Evolutionary conservation across 192 early-diverging fungal genomes (phyloP).

Genomic region (Backusella circina): DNA sequence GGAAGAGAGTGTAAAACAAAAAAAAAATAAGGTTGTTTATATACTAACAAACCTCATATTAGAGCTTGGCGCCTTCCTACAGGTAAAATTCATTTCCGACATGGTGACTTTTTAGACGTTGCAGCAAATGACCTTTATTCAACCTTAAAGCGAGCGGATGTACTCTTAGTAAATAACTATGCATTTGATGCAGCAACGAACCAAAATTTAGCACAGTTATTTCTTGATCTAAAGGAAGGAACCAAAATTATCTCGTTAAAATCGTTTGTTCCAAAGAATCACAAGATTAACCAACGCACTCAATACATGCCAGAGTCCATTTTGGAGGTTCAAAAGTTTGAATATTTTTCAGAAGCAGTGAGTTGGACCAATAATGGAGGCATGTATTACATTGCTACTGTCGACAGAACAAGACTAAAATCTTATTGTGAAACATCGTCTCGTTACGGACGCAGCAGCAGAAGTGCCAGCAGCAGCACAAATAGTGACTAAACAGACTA

Average conservation of each 20-base stretch:
- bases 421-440: conserved; percentile 34
- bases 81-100: conserved; percentile 62
- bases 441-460: not conserved
- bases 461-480: not conserved
- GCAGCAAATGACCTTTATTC: conserved; percentile 52
- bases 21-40: not conserved
- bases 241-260: conserved; percentile 80
- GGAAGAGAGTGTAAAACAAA: not conserved
- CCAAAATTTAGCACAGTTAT: conserved; percentile 75
- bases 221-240: conserved; percentile 90
- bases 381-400: conserved; percentile 74
- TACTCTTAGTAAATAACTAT: conserved; percentile 96
- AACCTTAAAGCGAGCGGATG: conserved; percentile 76
- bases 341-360: conserved; percentile 69
- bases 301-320: conserved; percentile 70
- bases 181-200: conserved; percentile 86
- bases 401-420: conserved; percentile 58
- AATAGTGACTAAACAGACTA: not conserved
- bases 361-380: conserved; percentile 81
- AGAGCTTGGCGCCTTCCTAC: conserved; percentile 57
- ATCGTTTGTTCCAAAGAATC: conserved; percentile 76
- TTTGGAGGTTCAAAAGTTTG: conserved; percentile 58
- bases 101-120: conserved; percentile 88
- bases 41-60: not conserved
- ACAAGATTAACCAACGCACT: conserved; percentile 70